Conservation (phyloP, 2,329 filamentous ascomycete genomes). For the Trichoderma sp. region DNA sequence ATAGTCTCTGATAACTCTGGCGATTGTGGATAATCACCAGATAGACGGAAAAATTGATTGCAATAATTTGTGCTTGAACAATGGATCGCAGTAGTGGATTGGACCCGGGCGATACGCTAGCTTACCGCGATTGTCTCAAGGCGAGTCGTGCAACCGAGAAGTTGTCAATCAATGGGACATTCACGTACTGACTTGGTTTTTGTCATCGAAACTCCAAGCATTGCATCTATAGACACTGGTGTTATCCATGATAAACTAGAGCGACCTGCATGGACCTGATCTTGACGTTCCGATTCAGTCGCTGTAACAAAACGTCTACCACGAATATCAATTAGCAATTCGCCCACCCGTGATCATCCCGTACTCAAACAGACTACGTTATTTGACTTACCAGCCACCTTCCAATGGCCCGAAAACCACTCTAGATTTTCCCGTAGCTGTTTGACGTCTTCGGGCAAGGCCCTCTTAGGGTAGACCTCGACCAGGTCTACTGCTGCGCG, state of each 20-base stretch:
- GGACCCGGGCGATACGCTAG: neutral
- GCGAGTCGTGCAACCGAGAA: neutral
- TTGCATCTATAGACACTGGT: neutral
- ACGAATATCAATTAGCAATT: neutral
- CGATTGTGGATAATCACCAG: no score
- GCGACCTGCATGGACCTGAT: neutral
- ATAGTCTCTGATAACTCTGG: no score
- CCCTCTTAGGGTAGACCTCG: neutral
- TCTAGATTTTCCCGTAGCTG: neutral
- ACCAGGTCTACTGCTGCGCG: slow-evolving; percentile 5
- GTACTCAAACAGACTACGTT: neutral
- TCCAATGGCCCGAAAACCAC: slow-evolving; percentile 3
- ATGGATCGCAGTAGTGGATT: no score
- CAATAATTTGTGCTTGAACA: no score
- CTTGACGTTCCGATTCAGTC: neutral
- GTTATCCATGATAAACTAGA: neutral
- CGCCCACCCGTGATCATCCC: neutral
- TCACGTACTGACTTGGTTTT: neutral
- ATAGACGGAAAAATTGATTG: no score
- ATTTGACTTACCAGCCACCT: neutral
- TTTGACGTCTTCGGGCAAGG: neutral
- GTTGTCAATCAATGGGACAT: neutral
- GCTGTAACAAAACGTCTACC: neutral
- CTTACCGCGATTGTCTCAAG: neutral
- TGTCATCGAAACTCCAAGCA: neutral